phyloP scores from a whole-genome alignment of 2,329 filamentous ascomycete species.

The Xylariaceae sp. region DNA sequence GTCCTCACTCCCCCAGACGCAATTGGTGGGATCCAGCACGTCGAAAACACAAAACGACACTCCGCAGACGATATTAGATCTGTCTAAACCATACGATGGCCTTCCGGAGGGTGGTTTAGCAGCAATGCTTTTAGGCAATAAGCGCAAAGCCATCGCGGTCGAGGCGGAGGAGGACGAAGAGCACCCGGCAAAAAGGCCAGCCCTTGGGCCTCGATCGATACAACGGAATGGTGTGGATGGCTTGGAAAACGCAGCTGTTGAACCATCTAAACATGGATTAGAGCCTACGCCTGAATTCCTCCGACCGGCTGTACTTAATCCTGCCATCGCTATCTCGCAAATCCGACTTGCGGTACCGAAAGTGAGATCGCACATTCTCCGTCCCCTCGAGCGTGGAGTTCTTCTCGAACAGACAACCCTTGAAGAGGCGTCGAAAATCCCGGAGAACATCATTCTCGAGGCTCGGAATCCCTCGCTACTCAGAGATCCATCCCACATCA shows the following conservation, averaged over 20 bases:
- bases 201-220: slow-evolving; percentile 67
- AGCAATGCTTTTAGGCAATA: slow-evolving; percentile 84
- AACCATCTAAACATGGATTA: slow-evolving; percentile 54
- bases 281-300: slow-evolving; percentile 75
- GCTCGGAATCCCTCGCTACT: slow-evolving; percentile 75
- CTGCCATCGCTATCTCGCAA: slow-evolving; percentile 74
- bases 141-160: slow-evolving; percentile 69
- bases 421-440: slow-evolving; percentile 57
- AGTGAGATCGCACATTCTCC: slow-evolving; percentile 73
- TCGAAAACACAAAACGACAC: slow-evolving; percentile 62
- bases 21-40: slow-evolving; percentile 72
- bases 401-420: slow-evolving; percentile 47
- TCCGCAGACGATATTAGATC: slow-evolving; percentile 77
- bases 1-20: slow-evolving; percentile 82
- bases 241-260: slow-evolving; percentile 65
- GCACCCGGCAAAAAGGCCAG: slow-evolving; percentile 44
- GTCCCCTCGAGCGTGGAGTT: slow-evolving; percentile 67
- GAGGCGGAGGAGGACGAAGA: slow-evolving; percentile 74
- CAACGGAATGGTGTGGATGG: slow-evolving; percentile 73
- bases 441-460: slow-evolving; percentile 75
- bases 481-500: slow-evolving; percentile 79
- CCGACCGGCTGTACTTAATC: slow-evolving; percentile 80
- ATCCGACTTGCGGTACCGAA: slow-evolving; percentile 83
- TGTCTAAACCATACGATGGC: slow-evolving; percentile 91
- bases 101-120: slow-evolving; percentile 84